Evolutionary conservation across 805 yeast genomes (phyloP).

Genomic region (Metschnikowia koreensis): DNA sequence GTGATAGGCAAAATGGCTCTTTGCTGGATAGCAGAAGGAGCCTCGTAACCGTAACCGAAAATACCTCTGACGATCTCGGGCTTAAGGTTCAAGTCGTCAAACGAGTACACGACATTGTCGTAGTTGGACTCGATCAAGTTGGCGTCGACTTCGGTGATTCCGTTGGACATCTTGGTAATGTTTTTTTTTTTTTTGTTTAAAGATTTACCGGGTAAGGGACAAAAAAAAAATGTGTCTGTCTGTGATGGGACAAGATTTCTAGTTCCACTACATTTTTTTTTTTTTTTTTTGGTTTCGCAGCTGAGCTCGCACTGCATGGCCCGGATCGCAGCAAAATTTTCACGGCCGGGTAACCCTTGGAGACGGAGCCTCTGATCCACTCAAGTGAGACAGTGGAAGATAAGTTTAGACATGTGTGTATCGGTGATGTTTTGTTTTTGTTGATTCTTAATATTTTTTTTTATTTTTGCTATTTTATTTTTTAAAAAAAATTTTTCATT

Average conservation of each 20-base stretch:
- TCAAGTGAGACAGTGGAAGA: too few species aligned
- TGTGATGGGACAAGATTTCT: constrained; percentile 5
- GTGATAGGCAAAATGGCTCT: constrained; percentile 79
- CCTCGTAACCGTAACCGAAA: constrained; percentile 77
- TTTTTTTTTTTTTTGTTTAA: not conserved
- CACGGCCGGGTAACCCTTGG: constrained; percentile 20
- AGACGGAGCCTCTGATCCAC: not conserved
- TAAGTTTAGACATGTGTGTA: too few species aligned
- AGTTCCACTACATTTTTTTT: not conserved
- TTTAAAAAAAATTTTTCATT: too few species aligned
- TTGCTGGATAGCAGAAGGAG: constrained; percentile 79
- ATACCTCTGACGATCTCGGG: constrained; percentile 71
- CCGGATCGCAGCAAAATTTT: constrained; percentile 16
- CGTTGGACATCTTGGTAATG: constrained; percentile 52
- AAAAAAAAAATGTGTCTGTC: constrained; percentile 3
- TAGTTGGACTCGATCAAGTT: constrained; percentile 89
- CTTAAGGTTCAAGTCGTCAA: constrained; percentile 75
- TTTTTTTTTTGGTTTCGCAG: constrained; percentile 13
- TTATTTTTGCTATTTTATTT: too few species aligned
- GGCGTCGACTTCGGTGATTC: constrained; percentile 76
- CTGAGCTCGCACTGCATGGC: constrained; percentile 10
- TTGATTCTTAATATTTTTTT: too few species aligned
- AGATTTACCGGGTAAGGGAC: not conserved
- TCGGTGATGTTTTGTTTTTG: too few species aligned
- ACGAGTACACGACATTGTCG: constrained; percentile 76